Base-by-base conservation (phyloP, 2,329 filamentous ascomycete genomes). In the Ophiosphaerella korrae region DNA sequence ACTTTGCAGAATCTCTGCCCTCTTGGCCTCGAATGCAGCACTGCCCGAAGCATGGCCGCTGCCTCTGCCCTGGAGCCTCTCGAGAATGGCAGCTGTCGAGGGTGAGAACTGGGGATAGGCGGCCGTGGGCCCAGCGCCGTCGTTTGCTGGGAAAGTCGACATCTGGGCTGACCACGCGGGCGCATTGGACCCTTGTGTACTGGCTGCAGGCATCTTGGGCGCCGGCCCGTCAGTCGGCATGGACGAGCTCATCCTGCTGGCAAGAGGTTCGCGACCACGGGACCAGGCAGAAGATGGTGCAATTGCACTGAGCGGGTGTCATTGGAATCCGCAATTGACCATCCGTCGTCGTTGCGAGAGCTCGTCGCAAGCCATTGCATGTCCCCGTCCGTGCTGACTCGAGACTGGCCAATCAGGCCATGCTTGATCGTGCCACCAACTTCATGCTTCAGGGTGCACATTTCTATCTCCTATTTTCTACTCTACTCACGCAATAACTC, bases 11-110 rank as follows among this genome's bases (percentile, higher is more conserved):
- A 80, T 73, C 52, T 77, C 73, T 50, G 77, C 75, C 43, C 74
- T 72, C 53, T 78, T 78, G 13, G 77, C 76, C 57, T 79, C 76
- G 59, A 74, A 78, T 16, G 71, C 75, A 23, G 75, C 71, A 14
- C 71, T 72, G 3, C 73, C 71, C 26, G 68, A 67, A 29, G 66
- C 60, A 57, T 67, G 64, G 14, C 69, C 68, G 33, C 63, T 60
- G 26, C 49, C 55, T 50, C 69, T 74, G 24, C 71, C 71, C 43
- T 71, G 68, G 16, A 74, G 50, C 32, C 73, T 61, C 53, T 75
- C 73, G 6, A 77, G 62, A 38, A 77, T 75, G 31, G 75, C 73
- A 13, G 74, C 72, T 3, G 75, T 77, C 8, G 75, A 69, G 5
- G 74, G 67, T 7, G 72, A 74, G 46, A 70, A 74, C 34, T 70